These are phyloP conservation scores for Penicillium sclerotigenum DNA, from an alignment of 2,329 filamentous ascomycete genomes.

Conservation along the genomic window DNA sequence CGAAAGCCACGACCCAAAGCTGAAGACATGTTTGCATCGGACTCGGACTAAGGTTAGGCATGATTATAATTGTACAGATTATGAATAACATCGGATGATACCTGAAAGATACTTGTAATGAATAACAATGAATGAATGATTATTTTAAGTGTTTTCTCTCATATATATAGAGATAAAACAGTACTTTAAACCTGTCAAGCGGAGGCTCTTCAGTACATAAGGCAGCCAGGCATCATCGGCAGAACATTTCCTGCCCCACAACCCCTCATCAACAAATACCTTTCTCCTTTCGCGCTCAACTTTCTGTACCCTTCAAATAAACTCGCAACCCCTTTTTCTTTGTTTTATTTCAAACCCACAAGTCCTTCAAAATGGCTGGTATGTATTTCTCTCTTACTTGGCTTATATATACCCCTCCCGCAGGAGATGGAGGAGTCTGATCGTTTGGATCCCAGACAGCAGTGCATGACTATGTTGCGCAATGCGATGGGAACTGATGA, in stretches of 20 bases:
- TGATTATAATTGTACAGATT: slow-evolving; percentile 15
- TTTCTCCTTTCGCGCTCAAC: slow-evolving; percentile 10
- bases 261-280: slow-evolving; percentile 27
- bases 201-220: slow-evolving; percentile 4
- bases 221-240: slow-evolving; percentile 12
- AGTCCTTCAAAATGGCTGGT: slow-evolving; percentile 36
- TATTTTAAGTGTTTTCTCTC: background rate
- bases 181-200: background rate
- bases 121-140: slow-evolving; percentile 1
- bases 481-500: background rate
- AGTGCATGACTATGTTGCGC: slow-evolving; percentile 18
- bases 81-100: background rate
- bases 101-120: slow-evolving; percentile 1
- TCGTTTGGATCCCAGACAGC: slow-evolving; percentile 13
- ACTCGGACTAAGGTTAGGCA: slow-evolving; percentile 46
- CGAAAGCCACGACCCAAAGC: slow-evolving; percentile 66
- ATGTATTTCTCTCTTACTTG: slow-evolving; percentile 18
- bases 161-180: background rate
- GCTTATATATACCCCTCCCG: background rate
- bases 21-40: slow-evolving; percentile 83
- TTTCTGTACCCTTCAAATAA: slow-evolving; percentile 11
- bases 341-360: background rate
- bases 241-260: slow-evolving; percentile 28
- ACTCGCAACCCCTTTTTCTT: slow-evolving; percentile 23
- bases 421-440: slow-evolving; percentile 1